These are phyloP conservation scores for Amanita muscaria DNA, from an alignment of 768 basidiomycete genomes.

Conservation along the genomic window DNA sequence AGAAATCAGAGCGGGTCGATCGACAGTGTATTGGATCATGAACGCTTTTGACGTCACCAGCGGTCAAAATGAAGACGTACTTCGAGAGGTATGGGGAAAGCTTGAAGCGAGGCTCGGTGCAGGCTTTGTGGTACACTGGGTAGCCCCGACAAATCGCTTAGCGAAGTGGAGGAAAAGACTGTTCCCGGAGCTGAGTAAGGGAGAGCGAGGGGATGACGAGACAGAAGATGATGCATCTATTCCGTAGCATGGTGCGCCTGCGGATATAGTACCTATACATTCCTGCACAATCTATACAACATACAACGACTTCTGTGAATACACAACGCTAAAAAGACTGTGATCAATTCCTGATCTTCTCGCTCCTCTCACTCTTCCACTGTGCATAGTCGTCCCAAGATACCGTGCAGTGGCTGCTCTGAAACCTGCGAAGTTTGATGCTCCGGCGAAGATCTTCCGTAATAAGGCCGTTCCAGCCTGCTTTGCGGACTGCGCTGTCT, in stretches of 20 bases:
- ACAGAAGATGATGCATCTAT: not conserved
- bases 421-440: slow-evolving; percentile 73
- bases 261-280: too few relatives aligned
- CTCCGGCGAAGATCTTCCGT: slow-evolving; percentile 75
- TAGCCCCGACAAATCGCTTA: slow-evolving; percentile 37
- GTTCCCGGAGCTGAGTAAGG: slow-evolving; percentile 20
- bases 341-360: too few relatives aligned
- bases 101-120: slow-evolving; percentile 49
- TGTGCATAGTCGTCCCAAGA: slow-evolving; percentile 69
- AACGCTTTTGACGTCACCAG: slow-evolving; percentile 56
- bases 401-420: slow-evolving; percentile 60
- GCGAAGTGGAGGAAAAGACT: slow-evolving; percentile 28
- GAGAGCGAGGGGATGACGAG: not conserved
- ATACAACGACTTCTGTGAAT: too few relatives aligned
- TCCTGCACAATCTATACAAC: too few relatives aligned
- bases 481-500: slow-evolving; percentile 87
- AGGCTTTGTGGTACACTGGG: slow-evolving; percentile 39
- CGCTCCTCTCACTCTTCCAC: slow-evolving; percentile 67
- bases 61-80: slow-evolving; percentile 34
- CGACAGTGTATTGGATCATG: slow-evolving; percentile 59
- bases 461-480: slow-evolving; percentile 79
- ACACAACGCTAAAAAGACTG: too few relatives aligned
- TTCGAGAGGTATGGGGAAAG: slow-evolving; percentile 49
- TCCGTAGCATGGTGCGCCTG: too few relatives aligned
- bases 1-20: slow-evolving; percentile 32